These are phyloP conservation scores for Serendipita sp. DNA, from an alignment of 768 basidiomycete genomes.

Conservation along the genomic window DNA sequence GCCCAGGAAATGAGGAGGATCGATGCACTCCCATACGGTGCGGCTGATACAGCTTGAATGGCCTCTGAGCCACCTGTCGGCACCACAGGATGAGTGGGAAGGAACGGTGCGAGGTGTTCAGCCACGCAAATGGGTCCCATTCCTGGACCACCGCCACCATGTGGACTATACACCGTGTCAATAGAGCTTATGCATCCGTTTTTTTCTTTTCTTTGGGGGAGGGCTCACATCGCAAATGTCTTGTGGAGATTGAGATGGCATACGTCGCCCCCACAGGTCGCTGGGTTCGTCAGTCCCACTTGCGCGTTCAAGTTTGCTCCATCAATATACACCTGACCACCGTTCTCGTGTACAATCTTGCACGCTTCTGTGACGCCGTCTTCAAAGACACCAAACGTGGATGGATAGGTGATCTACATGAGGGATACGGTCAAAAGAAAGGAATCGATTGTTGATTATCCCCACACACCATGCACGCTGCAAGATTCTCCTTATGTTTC, in stretches of 20 bases:
- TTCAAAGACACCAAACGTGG: slow-evolving; percentile 97
- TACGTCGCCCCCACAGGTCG: slow-evolving; percentile 92
- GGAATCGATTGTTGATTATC: not conserved
- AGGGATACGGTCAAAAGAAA: not conserved
- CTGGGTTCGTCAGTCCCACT: slow-evolving; percentile 82
- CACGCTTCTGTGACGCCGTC: slow-evolving; percentile 75
- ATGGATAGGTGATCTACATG: slow-evolving; percentile 84
- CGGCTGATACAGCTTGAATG: slow-evolving; percentile 80
- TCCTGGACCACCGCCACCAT: slow-evolving; percentile 95
- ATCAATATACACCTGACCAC: slow-evolving; percentile 96
- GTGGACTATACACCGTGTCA: slow-evolving; percentile 42
- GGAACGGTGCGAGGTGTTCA: slow-evolving; percentile 85
- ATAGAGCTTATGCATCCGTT: not conserved
- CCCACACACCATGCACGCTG: slow-evolving; percentile 76
- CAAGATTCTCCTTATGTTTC: slow-evolving; percentile 79
- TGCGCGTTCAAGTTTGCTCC: slow-evolving; percentile 92
- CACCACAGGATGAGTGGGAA: slow-evolving; percentile 73
- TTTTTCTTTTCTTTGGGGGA: not conserved
- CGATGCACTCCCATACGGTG: slow-evolving; percentile 88
- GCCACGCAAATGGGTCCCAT: slow-evolving; percentile 94
- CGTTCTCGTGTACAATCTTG: slow-evolving; percentile 83
- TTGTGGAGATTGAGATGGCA: slow-evolving; percentile 98
- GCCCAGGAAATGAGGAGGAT: slow-evolving; percentile 94
- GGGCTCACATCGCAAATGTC: slow-evolving; percentile 82
- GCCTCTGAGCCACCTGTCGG: slow-evolving; percentile 48